These are phyloP conservation scores for Venturia asperata DNA, from an alignment of 2,329 filamentous ascomycete genomes.

Conservation along the genomic window DNA sequence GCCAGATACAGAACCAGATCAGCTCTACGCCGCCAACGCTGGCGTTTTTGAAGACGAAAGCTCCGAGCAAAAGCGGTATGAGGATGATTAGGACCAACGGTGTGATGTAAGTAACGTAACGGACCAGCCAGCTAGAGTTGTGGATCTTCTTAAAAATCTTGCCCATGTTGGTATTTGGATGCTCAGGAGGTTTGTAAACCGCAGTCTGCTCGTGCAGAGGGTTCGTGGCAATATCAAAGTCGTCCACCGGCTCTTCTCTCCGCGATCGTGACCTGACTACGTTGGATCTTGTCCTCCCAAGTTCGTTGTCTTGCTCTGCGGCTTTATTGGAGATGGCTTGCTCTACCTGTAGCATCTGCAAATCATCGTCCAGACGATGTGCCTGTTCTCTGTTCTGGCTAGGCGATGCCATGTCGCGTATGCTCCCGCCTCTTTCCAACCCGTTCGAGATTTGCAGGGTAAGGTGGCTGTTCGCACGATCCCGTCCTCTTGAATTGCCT, in stretches of 20 bases:
- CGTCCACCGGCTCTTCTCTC: conserved; percentile 52
- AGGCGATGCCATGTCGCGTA: conserved; percentile 38
- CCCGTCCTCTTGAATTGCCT: conserved; percentile 24
- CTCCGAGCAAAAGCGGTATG: conserved; percentile 61
- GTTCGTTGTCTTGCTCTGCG: conserved; percentile 32
- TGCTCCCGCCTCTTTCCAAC: conserved; percentile 25
- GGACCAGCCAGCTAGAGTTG: conserved; percentile 57
- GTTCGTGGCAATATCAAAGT: conserved; percentile 61
- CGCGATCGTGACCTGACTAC: conserved; percentile 48
- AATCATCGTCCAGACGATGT: conserved; percentile 57
- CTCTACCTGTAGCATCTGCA: conserved; percentile 59
- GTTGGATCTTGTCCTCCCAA: conserved; percentile 34
- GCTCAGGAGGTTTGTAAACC: conserved; percentile 57
- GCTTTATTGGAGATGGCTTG: conserved; percentile 44
- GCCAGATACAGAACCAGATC: conserved; percentile 91
- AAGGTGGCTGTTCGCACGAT: conserved; percentile 31
- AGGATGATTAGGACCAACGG: conserved; percentile 58
- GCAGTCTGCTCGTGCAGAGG: conserved; percentile 61
- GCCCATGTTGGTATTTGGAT: conserved; percentile 55
- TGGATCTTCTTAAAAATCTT: conserved; percentile 60
- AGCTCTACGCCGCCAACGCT: conserved; percentile 68
- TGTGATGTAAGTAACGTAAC: conserved; percentile 65
- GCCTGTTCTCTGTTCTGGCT: conserved; percentile 54
- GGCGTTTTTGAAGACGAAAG: conserved; percentile 50
- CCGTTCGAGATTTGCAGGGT: conserved; percentile 42